These are phyloP conservation scores for Paecilomyces sp. DNA, from an alignment of 2,329 filamentous ascomycete species.

Conservation along the genomic window DNA sequence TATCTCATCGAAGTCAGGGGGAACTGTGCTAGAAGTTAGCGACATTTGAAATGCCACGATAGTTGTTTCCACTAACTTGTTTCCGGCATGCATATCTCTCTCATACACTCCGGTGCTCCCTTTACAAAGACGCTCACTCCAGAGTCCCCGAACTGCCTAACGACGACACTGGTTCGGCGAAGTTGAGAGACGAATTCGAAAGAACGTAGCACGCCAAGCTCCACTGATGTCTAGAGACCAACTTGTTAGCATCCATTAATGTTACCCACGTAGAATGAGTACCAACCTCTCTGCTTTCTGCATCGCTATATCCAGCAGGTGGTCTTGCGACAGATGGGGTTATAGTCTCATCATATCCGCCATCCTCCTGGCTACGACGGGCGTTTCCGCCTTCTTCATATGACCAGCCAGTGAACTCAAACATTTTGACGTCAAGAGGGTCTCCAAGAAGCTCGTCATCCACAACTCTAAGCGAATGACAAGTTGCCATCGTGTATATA, in stretches of 20 bases:
- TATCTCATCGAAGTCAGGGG: slow-evolving; percentile 81
- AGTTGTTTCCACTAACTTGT: slow-evolving; percentile 53
- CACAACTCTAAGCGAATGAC: slow-evolving; percentile 80
- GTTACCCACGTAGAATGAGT: not conserved
- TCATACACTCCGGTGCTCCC: slow-evolving; percentile 93
- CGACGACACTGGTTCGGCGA: slow-evolving; percentile 84
- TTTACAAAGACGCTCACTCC: slow-evolving; percentile 90
- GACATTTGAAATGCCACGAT: not conserved
- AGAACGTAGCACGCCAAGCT: slow-evolving; percentile 81
- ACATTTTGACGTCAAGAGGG: slow-evolving; percentile 96
- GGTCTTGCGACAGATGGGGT: slow-evolving; percentile 80
- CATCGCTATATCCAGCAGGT: slow-evolving; percentile 47
- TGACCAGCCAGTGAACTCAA: slow-evolving; percentile 88
- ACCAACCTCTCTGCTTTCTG: not conserved
- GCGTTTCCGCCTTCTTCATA: slow-evolving; percentile 78
- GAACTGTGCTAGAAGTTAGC: slow-evolving; percentile 47
- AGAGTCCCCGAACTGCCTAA: slow-evolving; percentile 76
- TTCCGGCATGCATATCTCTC: slow-evolving; percentile 77
- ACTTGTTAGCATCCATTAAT: slow-evolving; percentile 35
- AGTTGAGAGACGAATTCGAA: slow-evolving; percentile 96
- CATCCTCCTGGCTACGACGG: slow-evolving; percentile 54
- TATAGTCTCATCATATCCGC: slow-evolving; percentile 69
- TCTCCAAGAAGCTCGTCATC: slow-evolving; percentile 88
- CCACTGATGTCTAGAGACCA: slow-evolving; percentile 47
- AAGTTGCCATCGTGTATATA: slow-evolving; percentile 93